Evolutionary conservation across 1,284 basidiomycete species (phyloP).

Genomic region (Fomes fomentarius): DNA sequence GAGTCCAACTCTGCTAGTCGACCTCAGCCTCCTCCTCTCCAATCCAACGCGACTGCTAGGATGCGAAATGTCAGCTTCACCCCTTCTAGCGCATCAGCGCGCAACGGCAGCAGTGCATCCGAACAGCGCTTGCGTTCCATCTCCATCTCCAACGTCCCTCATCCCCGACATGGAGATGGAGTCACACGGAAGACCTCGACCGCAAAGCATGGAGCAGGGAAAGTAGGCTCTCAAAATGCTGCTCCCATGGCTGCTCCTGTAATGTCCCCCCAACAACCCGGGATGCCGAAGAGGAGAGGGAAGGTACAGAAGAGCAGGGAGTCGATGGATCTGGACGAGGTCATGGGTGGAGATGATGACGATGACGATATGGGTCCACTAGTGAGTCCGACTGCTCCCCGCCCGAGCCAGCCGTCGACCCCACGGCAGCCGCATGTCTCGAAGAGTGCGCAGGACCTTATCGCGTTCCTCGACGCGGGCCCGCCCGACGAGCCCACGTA

Average conservation of each 20-base stretch:
- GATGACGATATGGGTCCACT: conserved; percentile 41
- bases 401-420: conserved; percentile 22
- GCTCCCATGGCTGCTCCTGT: conserved; percentile 9
- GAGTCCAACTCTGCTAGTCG: conserved; percentile 26
- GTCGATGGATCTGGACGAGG: conserved; percentile 72
- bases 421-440: conserved; percentile 40
- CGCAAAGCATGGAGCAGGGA: not conserved
- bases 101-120: conserved; percentile 11
- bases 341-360: conserved; percentile 69
- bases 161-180: conserved; percentile 25
- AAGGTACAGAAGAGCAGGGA: conserved; percentile 60
- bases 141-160: conserved; percentile 31
- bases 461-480: conserved; percentile 67
- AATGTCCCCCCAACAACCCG: conserved; percentile 6
- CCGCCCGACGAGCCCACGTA: conserved; percentile 47
- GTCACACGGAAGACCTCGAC: conserved; percentile 19
- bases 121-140: conserved; percentile 28
- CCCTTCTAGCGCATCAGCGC: conserved; percentile 19
- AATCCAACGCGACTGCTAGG: conserved; percentile 24
- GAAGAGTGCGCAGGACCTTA: conserved; percentile 59
- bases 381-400: not conserved
- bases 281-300: conserved; percentile 43
- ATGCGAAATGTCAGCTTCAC: conserved; percentile 30
- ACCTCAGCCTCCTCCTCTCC: conserved; percentile 27
- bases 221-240: conserved; percentile 18